Conservation (phyloP, 83 land plant genomes). For the Diphasiastrum complanatum region DNA sequence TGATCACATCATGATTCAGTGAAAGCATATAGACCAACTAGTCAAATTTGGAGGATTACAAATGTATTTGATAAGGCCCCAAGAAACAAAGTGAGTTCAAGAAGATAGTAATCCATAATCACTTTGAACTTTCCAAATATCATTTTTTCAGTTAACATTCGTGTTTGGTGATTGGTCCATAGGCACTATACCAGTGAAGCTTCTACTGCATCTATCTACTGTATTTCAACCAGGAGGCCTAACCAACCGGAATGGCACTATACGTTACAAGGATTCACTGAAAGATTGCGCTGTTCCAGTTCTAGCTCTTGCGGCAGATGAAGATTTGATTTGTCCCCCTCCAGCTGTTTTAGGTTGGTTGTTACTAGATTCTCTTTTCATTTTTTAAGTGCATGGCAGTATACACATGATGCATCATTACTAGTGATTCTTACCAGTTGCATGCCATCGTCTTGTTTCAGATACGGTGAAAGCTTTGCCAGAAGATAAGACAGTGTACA, state of each 20-base stretch:
- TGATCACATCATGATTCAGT: too few relatives aligned
- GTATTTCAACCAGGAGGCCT: constrained; percentile 85
- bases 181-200: constrained; percentile 94
- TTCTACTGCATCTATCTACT: constrained; percentile 76
- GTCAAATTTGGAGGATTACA: not conserved
- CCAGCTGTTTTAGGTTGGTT: constrained; percentile 73
- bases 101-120: not conserved
- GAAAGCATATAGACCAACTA: too few relatives aligned
- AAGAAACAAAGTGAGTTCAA: not conserved
- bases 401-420: constrained; percentile 9
- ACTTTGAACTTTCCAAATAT: not conserved
- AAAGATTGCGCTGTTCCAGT: constrained; percentile 58
- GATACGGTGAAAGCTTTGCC: constrained; percentile 77
- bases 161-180: constrained; percentile 1
- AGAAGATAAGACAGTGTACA: constrained; percentile 53
- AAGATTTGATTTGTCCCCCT: constrained; percentile 90
- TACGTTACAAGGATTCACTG: constrained; percentile 67
- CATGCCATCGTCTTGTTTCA: too few relatives aligned
- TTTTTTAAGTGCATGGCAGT: not conserved
- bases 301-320: constrained; percentile 85
- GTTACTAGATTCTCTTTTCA: not conserved
- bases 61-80: not conserved
- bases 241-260: constrained; percentile 53
- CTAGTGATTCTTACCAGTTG: not conserved
- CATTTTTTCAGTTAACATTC: constrained; percentile 1